A percentile compares a stretch with the other conserved stretches of the same genome.
Evolutionary conservation across 2,329 filamentous ascomycete genomes (phyloP).

Genomic region (Paraconiothyrium sp.): DNA sequence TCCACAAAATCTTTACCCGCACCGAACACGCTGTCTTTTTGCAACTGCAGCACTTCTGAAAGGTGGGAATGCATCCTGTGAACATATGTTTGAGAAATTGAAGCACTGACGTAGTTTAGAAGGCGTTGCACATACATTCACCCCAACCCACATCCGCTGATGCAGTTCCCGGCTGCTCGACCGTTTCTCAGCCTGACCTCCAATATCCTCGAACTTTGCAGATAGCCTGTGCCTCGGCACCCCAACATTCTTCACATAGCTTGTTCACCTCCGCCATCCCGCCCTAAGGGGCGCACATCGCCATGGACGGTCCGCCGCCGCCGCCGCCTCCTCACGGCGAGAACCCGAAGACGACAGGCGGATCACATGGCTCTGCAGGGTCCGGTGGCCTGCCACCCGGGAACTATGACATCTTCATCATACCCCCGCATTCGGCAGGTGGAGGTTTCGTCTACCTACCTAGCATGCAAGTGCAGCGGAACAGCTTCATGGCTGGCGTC

Average conservation of each 20-base stretch:
- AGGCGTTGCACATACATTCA: constrained; percentile 14
- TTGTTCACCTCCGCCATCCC: constrained; percentile 26
- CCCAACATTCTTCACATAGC: constrained; percentile 12
- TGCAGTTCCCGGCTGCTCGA: constrained; percentile 37
- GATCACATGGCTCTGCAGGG: constrained; percentile 35
- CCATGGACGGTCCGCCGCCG: constrained; percentile 70
- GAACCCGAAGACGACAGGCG: constrained; percentile 69
- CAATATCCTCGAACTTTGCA: constrained; percentile 15
- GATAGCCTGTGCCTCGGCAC: constrained; percentile 24
- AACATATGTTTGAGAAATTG: neutral
- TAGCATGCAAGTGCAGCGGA: constrained; percentile 82
- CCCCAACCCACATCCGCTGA: constrained; percentile 33
- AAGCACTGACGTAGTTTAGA: neutral
- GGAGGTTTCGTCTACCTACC: constrained; percentile 94
- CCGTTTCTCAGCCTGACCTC: constrained; percentile 7
- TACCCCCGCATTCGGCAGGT: constrained; percentile 89
- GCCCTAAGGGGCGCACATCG: constrained; percentile 38
- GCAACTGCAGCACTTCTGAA: constrained; percentile 8
- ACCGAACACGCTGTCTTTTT: constrained; percentile 12
- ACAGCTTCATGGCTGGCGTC: constrained; percentile 90
- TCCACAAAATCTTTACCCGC: constrained; percentile 16
- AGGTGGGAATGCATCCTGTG: constrained; percentile 15
- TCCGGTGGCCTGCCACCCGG: constrained; percentile 77
- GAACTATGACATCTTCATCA: constrained; percentile 97
- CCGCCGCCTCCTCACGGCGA: constrained; percentile 88